These are phyloP conservation scores for Rutstroemia sp. DNA, from an alignment of 2,329 filamentous ascomycete genomes.

Conservation along the genomic window DNA sequence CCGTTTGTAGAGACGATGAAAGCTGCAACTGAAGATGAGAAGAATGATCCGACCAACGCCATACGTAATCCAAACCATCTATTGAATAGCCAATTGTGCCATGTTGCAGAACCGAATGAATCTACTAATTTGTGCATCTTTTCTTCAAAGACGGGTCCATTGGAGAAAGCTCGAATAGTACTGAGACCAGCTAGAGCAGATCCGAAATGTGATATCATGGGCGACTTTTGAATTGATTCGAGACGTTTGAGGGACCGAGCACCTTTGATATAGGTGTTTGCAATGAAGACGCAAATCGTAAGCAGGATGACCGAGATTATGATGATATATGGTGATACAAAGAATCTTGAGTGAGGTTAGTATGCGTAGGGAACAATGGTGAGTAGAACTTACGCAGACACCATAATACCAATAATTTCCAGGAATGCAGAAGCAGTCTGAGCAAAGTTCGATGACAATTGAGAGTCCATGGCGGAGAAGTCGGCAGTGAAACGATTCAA, in stretches of 20 bases:
- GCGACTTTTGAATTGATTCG: slow-evolving; percentile 67
- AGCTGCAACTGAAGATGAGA: slow-evolving; percentile 55
- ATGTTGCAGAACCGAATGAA: slow-evolving; percentile 53
- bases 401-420: slow-evolving; percentile 54
- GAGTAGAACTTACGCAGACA: slow-evolving; percentile 40
- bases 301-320: slow-evolving; percentile 40
- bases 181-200: slow-evolving; percentile 61
- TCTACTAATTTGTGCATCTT: slow-evolving; percentile 64
- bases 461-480: slow-evolving; percentile 64
- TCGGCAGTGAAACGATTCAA: slow-evolving; percentile 72
- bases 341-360: slow-evolving; percentile 21
- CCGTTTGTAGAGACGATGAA: slow-evolving; percentile 52
- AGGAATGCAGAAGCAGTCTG: slow-evolving; percentile 51
- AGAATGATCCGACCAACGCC: slow-evolving; percentile 59
- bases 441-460: slow-evolving; percentile 53
- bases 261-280: slow-evolving; percentile 51
- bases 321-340: slow-evolving; percentile 61
- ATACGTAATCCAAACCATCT: slow-evolving; percentile 66
- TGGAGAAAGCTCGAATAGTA: slow-evolving; percentile 68
- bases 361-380: background rate
- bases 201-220: slow-evolving; percentile 62
- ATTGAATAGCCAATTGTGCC: slow-evolving; percentile 62
- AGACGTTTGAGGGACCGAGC: slow-evolving; percentile 68
- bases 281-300: slow-evolving; percentile 35
- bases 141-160: slow-evolving; percentile 55